These are phyloP conservation scores for Phytomonas francai DNA, from an alignment of 208 protist species.

Conservation along the genomic window DNA sequence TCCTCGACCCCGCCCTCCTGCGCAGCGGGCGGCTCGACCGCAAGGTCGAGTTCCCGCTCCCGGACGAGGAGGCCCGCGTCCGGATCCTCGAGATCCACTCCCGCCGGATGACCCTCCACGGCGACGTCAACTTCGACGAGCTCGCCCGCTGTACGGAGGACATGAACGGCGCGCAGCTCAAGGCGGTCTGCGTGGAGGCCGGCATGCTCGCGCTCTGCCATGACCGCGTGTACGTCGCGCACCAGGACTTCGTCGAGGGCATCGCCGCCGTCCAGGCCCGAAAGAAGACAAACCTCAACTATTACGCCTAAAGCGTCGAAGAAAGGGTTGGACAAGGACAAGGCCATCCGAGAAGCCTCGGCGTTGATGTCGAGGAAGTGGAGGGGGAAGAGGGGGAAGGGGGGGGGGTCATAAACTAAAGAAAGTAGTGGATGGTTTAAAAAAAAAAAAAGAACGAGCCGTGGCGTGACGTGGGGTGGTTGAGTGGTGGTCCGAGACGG, in stretches of 20 bases:
- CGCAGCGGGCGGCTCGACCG: constrained; percentile 98
- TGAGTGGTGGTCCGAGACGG: background rate
- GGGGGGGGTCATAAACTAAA: background rate
- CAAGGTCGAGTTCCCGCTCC: constrained; percentile 99
- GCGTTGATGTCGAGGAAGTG: background rate
- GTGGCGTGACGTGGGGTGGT: background rate
- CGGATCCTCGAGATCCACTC: constrained; percentile 99
- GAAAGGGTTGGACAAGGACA: background rate
- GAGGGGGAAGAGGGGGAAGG: background rate
- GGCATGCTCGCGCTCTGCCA: constrained; percentile 99
- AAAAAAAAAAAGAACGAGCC: background rate
- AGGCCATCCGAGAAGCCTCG: background rate
- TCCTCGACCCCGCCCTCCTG: constrained; percentile 99
- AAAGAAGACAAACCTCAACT: constrained; percentile 99
- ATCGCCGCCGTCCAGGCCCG: constrained; percentile 97
- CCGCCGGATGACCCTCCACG: constrained; percentile 96
- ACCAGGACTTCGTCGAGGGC: constrained; percentile 99
- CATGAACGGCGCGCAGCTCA: constrained; percentile 99
- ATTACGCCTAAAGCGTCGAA: constrained; percentile 94
- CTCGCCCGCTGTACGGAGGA: constrained; percentile 98
- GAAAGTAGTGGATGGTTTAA: background rate
- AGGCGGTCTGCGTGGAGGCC: constrained; percentile 99
- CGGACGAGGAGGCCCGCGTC: constrained; percentile 97
- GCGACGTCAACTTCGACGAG: constrained; percentile 99
- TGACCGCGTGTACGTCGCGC: constrained; percentile 81